Percentiles rank a stretch among this genome's conserved stretches.
These are phyloP conservation scores for Aaosphaeria pasadenensis DNA, from an alignment of 2,329 filamentous ascomycete species.

Conservation along the genomic window DNA sequence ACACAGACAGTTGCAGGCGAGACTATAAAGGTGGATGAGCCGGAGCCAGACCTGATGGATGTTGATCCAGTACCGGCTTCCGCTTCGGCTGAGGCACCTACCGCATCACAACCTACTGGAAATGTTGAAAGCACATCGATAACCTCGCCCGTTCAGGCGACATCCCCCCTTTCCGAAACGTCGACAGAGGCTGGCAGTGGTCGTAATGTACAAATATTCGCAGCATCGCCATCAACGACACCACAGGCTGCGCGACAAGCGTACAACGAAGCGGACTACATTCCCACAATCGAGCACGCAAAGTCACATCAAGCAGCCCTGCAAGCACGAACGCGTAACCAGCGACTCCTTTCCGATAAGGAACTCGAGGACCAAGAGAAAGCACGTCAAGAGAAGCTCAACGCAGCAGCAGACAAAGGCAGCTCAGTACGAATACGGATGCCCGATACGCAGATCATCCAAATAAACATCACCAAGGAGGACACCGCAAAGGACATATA, in stretches of 20 bases:
- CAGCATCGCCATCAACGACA: slow-evolving; percentile 69
- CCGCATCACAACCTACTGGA: slow-evolving; percentile 10
- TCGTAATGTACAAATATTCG: slow-evolving; percentile 68
- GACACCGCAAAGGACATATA: slow-evolving; percentile 74
- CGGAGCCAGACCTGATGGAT: slow-evolving; percentile 28
- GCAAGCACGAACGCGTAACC: slow-evolving; percentile 63
- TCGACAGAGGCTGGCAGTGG: slow-evolving; percentile 14
- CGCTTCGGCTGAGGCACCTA: slow-evolving; percentile 10
- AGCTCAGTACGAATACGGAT: slow-evolving; percentile 80
- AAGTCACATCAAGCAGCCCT: slow-evolving; percentile 71
- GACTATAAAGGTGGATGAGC: slow-evolving; percentile 17
- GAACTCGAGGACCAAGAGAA: slow-evolving; percentile 71
- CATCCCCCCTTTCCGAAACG: slow-evolving; percentile 9
- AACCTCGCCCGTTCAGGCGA: slow-evolving; percentile 9
- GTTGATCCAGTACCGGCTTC: slow-evolving; percentile 16
- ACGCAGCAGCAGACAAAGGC: slow-evolving; percentile 56
- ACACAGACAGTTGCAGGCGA: slow-evolving; percentile 22
- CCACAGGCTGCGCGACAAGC: slow-evolving; percentile 69
- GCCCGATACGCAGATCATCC: slow-evolving; percentile 77
- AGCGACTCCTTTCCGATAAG: slow-evolving; percentile 74
- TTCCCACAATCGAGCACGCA: slow-evolving; percentile 71
- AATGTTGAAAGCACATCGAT: slow-evolving; percentile 13
- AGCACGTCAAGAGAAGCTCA: slow-evolving; percentile 63
- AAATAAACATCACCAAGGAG: slow-evolving; percentile 64
- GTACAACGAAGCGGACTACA: slow-evolving; percentile 72